Evolutionary conservation across 495 filamentous ascomycete genomes (phyloP).

Genomic region (Neurospora sp.): DNA sequence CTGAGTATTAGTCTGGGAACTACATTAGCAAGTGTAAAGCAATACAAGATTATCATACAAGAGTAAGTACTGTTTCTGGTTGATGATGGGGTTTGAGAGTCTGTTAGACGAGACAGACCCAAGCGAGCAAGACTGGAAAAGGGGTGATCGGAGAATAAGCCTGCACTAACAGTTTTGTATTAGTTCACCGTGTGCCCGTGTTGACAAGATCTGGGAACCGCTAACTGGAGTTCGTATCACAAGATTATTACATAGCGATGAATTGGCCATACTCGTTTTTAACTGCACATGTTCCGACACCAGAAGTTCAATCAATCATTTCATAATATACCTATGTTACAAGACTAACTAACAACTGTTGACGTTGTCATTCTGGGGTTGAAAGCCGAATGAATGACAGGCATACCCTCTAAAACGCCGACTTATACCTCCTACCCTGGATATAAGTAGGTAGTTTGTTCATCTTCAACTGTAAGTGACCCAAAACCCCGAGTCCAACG

Average conservation of each 20-base stretch:
- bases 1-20: neutral
- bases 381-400: neutral
- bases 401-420: neutral
- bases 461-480: no score
- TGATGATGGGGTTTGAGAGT: neutral
- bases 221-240: neutral
- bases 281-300: neutral
- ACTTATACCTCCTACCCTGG: neutral
- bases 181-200: no score
- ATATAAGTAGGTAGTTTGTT: neutral
- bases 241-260: neutral
- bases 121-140: neutral
- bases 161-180: neutral
- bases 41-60: neutral
- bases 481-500: no score
- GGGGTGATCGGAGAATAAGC: neutral
- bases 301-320: neutral
- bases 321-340: neutral
- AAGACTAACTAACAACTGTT: neutral
- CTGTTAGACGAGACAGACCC: neutral
- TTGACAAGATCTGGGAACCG: no score
- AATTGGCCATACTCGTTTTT: neutral
- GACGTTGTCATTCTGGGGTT: neutral
- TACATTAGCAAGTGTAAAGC: neutral
- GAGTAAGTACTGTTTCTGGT: no score